Conservation (phyloP, 108 stramenopile species). For the Chaetoceros muelleri region DNA sequence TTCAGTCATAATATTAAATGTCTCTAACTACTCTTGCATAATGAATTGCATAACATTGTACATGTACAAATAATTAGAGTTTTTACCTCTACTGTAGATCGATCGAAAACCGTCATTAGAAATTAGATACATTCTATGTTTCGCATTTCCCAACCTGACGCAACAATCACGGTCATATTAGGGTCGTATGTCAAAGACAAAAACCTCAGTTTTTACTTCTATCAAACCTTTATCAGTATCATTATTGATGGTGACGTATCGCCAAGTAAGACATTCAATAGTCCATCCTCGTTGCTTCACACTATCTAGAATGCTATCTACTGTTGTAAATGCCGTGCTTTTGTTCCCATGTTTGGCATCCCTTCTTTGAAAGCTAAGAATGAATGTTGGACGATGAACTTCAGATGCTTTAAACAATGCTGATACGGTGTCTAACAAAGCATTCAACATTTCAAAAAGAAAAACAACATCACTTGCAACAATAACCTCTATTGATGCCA, state of each 20-base stretch:
- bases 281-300: conserved; percentile 38
- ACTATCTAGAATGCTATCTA: conserved; percentile 26
- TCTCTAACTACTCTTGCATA: no score
- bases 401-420: conserved; percentile 27
- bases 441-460: conserved; percentile 43
- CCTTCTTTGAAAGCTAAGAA: conserved; percentile 61
- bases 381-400: conserved; percentile 18
- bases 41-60: no score
- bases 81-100: no score
- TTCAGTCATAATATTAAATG: no score
- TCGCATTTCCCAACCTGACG: no score
- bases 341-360: conserved; percentile 26
- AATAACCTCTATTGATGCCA: conserved; percentile 30
- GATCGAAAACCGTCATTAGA: no score
- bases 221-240: conserved; percentile 5
- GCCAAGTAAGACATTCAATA: conserved; percentile 53
- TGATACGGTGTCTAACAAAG: conserved; percentile 39
- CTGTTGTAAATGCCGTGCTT: conserved; percentile 36
- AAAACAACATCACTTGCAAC: conserved; percentile 61
- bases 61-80: no score
- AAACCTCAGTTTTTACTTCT: conserved; percentile 26
- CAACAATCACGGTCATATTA: no score
- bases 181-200: conserved; percentile 28
- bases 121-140: no score
- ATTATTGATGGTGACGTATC: conserved; percentile 17